These are phyloP conservation scores for Metschnikowia amazonensis DNA, from an alignment of 805 yeast species.

Conservation along the genomic window DNA sequence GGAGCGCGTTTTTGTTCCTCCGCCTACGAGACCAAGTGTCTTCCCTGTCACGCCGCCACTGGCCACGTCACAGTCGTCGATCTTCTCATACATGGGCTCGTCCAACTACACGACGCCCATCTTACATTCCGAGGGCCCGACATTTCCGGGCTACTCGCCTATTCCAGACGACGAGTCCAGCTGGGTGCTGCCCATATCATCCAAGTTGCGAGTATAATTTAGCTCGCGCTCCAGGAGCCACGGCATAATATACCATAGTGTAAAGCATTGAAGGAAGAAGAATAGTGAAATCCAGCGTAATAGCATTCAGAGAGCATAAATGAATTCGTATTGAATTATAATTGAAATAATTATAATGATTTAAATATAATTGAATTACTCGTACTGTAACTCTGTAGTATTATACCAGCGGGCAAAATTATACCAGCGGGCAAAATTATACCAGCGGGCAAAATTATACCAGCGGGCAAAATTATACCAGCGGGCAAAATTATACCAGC, in stretches of 20 bases:
- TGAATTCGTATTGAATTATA: too few relatives aligned
- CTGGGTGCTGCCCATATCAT: conserved; percentile 18
- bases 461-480: too few relatives aligned
- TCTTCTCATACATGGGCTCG: conserved; percentile 26
- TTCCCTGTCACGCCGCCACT: conserved; percentile 40
- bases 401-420: too few relatives aligned
- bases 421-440: too few relatives aligned
- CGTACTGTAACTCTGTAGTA: too few relatives aligned
- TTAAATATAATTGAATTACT: too few relatives aligned
- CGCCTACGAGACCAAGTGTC: conserved; percentile 9
- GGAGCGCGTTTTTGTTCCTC: conserved; percentile 6
- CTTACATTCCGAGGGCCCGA: conserved; percentile 10
- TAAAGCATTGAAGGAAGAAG: neutral
- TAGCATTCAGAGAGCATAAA: too few relatives aligned
- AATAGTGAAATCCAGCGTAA: too few relatives aligned
- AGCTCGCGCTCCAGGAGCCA: neutral
- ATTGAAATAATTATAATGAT: too few relatives aligned
- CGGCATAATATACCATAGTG: neutral
- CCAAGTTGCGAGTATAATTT: conserved; percentile 10
- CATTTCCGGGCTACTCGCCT: conserved; percentile 15
- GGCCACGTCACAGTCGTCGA: conserved; percentile 39
- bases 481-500: too few relatives aligned
- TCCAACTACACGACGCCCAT: conserved; percentile 19
- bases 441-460: too few relatives aligned
- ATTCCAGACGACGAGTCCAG: conserved; percentile 12